Evolutionary conservation across 2,329 filamentous ascomycete species (phyloP), one percentile per base, ranked within the genome.

Genomic region (Clarireedia monteithiana): DNA sequence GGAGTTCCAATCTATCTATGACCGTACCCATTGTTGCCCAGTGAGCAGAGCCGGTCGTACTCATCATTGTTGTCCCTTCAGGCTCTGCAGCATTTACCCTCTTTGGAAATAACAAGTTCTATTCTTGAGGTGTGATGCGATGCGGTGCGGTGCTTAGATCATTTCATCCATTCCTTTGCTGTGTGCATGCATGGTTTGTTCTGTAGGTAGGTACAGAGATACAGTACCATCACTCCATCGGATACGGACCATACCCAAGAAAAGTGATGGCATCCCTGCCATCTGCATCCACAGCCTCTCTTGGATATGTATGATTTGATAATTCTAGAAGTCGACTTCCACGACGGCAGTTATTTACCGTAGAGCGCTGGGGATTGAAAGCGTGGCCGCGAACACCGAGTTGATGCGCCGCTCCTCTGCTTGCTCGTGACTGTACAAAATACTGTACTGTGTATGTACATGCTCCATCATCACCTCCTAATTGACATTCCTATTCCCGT

Each of bases 1-100:
- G 17, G 27, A 38, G 27, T 38, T n/a, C 36, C 15, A 46, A 53
- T 53, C 44, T 45, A 46, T 52, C 26, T 38, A 38, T 53, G 42
- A 47, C 42, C 23, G 42, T 26, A 53, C 30, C 40, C 50, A 53
- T 39, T 20, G 50, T 53, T 46, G 15, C 39, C 39, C 23, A 52
- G 42, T 30, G 23, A 40, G 20, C 20, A 38, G 50, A 46, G 23
- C 49, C 34, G 49, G 40, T 24, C 12, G 10, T 45, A 12, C 47
- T n/a, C 36, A 38, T 30, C 38, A 6, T n/a, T 14, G 14, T 6
- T 23, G 44, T n/a, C 44, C 24, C 38, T 24, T 30, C 51, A 10
- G 48, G 24, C 36, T 39, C 2, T 42, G 42, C 50, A 17, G 40
- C 23, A 48, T 27, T 27, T 54, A 39, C 51, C 51, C 51, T 24